Conservation (phyloP, 768 basidiomycete genomes). For the Nidularia pulvinata region DNA sequence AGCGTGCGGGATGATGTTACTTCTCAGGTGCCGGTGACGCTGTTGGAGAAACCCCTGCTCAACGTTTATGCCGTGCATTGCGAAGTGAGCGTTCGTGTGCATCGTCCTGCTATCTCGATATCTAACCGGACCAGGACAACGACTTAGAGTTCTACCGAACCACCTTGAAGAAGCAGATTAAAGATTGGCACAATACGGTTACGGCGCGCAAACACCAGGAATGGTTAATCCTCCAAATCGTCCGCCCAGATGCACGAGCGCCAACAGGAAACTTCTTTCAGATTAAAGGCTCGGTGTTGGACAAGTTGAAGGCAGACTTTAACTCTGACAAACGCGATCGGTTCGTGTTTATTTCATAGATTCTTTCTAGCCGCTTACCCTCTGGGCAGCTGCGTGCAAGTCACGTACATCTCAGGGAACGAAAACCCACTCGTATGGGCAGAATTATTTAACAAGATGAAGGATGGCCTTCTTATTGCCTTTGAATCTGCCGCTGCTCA, state of each 20-base stretch:
- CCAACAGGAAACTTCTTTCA: constrained; percentile 74
- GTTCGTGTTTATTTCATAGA: constrained; percentile 31
- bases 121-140: constrained; percentile 31
- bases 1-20: constrained; percentile 70
- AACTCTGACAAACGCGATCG: constrained; percentile 88
- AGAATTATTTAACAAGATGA: constrained; percentile 85
- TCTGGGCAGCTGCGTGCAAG: constrained; percentile 69
- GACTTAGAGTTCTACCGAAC: constrained; percentile 78
- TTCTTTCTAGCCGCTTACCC: constrained; percentile 3
- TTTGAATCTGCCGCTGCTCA: constrained; percentile 80
- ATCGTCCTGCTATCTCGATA: background rate
- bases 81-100: constrained; percentile 56
- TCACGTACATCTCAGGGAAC: constrained; percentile 71
- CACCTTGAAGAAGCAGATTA: constrained; percentile 81
- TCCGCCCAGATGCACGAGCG: constrained; percentile 65
- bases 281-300: constrained; percentile 82
- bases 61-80: constrained; percentile 87
- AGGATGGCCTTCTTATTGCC: constrained; percentile 84
- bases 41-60: constrained; percentile 86
- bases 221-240: constrained; percentile 90
- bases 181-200: constrained; percentile 83
- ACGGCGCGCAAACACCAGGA: constrained; percentile 80
- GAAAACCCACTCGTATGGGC: constrained; percentile 85
- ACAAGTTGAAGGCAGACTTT: constrained; percentile 92
- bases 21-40: constrained; percentile 72